Percentiles rank a stretch among this genome's conserved stretches.
Conservation (phyloP, 306 rosid species). For the Glycyrrhiza uralensis region DNA sequence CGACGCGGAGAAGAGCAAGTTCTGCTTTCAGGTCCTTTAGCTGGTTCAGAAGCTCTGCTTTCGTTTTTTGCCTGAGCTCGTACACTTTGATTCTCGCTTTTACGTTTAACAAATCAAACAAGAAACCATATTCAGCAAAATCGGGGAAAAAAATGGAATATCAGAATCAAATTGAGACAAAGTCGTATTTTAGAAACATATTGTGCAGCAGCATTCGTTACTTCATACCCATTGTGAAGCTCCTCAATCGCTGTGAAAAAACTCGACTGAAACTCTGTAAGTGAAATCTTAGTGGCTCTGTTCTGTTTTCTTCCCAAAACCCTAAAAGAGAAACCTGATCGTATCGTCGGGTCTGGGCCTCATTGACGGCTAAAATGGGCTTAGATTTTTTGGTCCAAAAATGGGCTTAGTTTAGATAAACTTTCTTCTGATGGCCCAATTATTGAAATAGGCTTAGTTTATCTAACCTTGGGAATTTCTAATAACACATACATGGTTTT, state of each 20-base stretch:
- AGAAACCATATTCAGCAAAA: not conserved
- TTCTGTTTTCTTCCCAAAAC: not conserved
- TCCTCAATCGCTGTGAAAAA: not conserved
- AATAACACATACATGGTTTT: no score
- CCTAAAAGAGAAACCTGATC: not conserved
- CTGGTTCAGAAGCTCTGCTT: slow-evolving; percentile 30
- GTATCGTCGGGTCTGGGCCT: not conserved
- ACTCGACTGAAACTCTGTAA: not conserved
- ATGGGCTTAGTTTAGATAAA: no score
- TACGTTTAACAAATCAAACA: not conserved
- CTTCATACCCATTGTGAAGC: slow-evolving; percentile 27
- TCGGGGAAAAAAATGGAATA: not conserved
- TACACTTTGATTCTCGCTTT: slow-evolving; percentile 25
- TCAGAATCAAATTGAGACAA: not conserved
- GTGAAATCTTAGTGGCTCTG: not conserved
- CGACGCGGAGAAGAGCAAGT: slow-evolving; percentile 34
- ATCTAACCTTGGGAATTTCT: no score
- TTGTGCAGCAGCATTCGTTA: not conserved
- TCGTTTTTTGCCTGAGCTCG: slow-evolving; percentile 27
- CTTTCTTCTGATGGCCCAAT: no score
- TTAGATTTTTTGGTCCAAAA: no score
- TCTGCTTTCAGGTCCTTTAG: slow-evolving; percentile 34
- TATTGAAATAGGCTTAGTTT: no score
- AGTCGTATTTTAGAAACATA: not conserved
- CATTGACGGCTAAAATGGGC: not conserved